A percentile compares a stretch with the other conserved stretches of the same genome.
These are phyloP conservation scores for Crepidotus variabilis DNA, from an alignment of 768 basidiomycete genomes.

Conservation along the genomic window DNA sequence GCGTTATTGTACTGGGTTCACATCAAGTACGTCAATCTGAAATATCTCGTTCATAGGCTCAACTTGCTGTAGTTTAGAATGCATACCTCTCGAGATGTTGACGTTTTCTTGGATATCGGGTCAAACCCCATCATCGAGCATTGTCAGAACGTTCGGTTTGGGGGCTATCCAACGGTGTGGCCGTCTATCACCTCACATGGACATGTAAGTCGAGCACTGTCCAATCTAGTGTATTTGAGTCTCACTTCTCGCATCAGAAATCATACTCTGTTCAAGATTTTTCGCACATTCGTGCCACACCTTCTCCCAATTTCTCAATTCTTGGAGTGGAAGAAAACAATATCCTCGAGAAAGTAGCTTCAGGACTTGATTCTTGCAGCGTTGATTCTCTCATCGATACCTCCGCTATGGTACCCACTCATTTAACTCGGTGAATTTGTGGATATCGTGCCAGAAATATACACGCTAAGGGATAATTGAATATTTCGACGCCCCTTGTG, in stretches of 20 bases:
- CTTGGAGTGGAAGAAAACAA: conserved; percentile 18
- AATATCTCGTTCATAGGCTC: neutral
- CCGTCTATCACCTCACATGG: conserved; percentile 14
- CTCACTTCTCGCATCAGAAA: conserved; percentile 21
- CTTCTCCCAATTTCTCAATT: conserved; percentile 74
- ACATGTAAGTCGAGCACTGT: conserved; percentile 2
- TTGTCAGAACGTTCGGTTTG: conserved; percentile 60
- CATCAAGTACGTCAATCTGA: conserved; percentile 61
- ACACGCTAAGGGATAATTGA: no score
- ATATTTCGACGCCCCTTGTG: no score
- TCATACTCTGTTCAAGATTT: conserved; percentile 73
- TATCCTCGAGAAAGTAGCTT: conserved; percentile 5
- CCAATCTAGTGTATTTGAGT: neutral
- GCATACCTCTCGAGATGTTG: conserved; percentile 64
- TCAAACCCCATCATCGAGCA: conserved; percentile 84
- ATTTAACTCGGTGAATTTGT: neutral
- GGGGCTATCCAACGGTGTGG: conserved; percentile 48
- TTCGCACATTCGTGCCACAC: conserved; percentile 72
- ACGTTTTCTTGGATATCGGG: conserved; percentile 60
- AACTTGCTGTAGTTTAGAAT: conserved; percentile 67
- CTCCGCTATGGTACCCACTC: neutral
- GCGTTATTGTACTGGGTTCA: conserved; percentile 66
- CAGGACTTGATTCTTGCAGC: neutral
- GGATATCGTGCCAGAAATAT: no score
- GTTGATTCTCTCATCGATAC: neutral